phyloP scores from a whole-genome alignment of 2,329 filamentous ascomycete species.

The Biscogniauxia sp. region DNA sequence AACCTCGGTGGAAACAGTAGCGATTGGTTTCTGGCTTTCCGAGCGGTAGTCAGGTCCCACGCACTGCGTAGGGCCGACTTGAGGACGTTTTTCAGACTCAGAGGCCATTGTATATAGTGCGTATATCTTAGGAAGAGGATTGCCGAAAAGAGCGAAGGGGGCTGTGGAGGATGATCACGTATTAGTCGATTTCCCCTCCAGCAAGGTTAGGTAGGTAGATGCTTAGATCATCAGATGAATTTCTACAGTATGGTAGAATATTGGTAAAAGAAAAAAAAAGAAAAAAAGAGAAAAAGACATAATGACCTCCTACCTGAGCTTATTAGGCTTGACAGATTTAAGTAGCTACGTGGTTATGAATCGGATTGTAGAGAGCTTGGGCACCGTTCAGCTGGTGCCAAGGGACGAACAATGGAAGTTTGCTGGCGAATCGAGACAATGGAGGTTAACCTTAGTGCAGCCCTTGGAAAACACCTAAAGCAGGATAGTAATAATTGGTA shows the following conservation, averaged over 20 bases:
- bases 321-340: neutral
- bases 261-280: neutral
- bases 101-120: constrained; percentile 37
- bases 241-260: neutral
- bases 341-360: neutral
- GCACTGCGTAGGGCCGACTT: constrained; percentile 52
- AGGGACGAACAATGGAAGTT: neutral
- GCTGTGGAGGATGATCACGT: neutral
- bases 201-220: too few species aligned
- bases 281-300: neutral
- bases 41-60: constrained; percentile 79
- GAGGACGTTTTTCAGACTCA: constrained; percentile 28
- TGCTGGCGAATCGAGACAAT: neutral
- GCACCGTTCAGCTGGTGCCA: neutral
- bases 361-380: neutral
- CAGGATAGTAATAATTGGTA: too few species aligned
- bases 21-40: constrained; percentile 75
- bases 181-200: neutral
- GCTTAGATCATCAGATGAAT: too few species aligned
- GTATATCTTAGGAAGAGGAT: neutral
- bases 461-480: too few species aligned
- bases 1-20: constrained; percentile 83
- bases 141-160: neutral
- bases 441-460: too few species aligned
- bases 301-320: neutral